phyloP scores from a whole-genome alignment of 805 yeast species.

The Ogataea paraovalis region DNA sequence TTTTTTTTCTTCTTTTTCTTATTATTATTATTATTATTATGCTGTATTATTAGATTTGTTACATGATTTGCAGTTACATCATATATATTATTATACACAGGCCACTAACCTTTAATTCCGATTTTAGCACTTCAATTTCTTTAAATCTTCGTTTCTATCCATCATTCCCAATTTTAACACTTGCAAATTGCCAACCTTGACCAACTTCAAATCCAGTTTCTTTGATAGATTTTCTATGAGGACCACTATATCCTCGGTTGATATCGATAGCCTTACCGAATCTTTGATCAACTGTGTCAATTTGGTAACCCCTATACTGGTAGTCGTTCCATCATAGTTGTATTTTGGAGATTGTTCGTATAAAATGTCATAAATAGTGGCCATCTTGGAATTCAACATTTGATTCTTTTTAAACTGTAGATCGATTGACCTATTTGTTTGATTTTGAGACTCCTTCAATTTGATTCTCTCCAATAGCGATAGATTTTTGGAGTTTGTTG shows the following conservation, averaged over 20 bases:
- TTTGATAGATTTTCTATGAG: conserved; percentile 8
- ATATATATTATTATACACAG: too few species aligned
- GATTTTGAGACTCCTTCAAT: conserved; percentile 29
- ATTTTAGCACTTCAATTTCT: background rate
- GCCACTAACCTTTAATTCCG: too few species aligned
- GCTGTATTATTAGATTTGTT: too few species aligned
- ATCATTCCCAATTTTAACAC: conserved; percentile 18
- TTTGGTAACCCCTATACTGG: conserved; percentile 12
- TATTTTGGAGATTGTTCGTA: conserved; percentile 21
- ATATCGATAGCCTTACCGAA: conserved; percentile 15
- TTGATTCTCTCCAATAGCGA: conserved; percentile 38
- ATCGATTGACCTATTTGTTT: conserved; percentile 7
- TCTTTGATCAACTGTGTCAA: conserved; percentile 20
- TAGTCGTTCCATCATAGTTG: conserved; percentile 2
- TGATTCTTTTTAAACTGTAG: conserved; percentile 1
- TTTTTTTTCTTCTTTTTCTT: too few species aligned
- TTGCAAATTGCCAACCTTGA: conserved; percentile 16
- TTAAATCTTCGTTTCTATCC: conserved; percentile 17
- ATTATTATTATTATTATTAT: too few species aligned
- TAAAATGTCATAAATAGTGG: conserved; percentile 21
- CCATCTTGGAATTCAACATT: conserved; percentile 17
- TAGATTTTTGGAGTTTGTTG: conserved; percentile 9
- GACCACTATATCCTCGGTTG: conserved; percentile 15
- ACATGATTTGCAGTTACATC: too few species aligned
- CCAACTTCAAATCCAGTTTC: conserved; percentile 10